These are phyloP conservation scores for Rhododendron molle DNA, from an alignment of 148 eudicot species.

Conservation along the genomic window DNA sequence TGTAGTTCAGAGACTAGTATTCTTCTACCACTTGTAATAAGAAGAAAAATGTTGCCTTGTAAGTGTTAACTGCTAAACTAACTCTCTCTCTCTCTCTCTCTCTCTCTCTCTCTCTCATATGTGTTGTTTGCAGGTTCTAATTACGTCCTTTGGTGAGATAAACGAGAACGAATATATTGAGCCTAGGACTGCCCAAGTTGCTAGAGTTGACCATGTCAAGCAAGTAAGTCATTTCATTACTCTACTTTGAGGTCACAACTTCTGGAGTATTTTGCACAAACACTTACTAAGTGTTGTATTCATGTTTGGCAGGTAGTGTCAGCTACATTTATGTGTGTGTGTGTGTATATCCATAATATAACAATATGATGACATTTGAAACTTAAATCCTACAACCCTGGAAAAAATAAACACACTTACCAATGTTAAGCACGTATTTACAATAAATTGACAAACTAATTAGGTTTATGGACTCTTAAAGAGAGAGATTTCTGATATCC, in stretches of 20 bases:
- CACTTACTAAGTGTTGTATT: not conserved
- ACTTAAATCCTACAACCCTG: not conserved
- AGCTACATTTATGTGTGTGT: not conserved
- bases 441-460: not conserved
- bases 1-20: not conserved
- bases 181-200: conserved; percentile 91
- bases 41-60: not conserved
- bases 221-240: conserved; percentile 45
- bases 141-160: conserved; percentile 67
- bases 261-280: not conserved
- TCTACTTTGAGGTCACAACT: not conserved
- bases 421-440: not conserved
- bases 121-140: conserved; percentile 49
- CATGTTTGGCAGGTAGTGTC: not conserved
- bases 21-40: not conserved
- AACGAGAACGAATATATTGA: conserved; percentile 73
- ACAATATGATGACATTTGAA: not conserved
- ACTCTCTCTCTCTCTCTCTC: not conserved
- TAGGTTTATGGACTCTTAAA: not conserved
- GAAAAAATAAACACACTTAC: not conserved
- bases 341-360: no score
- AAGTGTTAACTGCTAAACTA: not conserved
- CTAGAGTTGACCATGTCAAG: conserved; percentile 76
- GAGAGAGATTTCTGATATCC: not conserved
- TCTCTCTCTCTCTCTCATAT: not conserved